Conservation (phyloP, 495 filamentous ascomycete species). For the Tuber borchii region DNA sequence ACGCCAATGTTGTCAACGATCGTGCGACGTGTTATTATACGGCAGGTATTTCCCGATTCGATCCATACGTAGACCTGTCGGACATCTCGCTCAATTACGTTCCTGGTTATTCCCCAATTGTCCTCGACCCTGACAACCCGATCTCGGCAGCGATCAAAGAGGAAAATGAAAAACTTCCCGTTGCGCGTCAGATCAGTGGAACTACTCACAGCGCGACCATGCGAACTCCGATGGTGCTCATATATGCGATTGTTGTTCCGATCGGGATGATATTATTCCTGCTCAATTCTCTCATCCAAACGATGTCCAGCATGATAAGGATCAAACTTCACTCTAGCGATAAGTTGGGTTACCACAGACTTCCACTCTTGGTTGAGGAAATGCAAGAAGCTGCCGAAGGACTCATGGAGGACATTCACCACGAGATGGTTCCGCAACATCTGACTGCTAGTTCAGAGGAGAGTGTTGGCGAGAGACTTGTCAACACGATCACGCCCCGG, state of each 20-base stretch:
- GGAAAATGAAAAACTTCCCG: conserved; percentile 42
- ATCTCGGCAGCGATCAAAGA: conserved; percentile 47
- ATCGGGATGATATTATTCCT: conserved; percentile 64
- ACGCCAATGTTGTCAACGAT: conserved; percentile 83
- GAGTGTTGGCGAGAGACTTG: conserved; percentile 8
- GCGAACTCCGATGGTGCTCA: conserved; percentile 54
- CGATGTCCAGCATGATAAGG: conserved; percentile 60
- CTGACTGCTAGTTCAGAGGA: conserved; percentile 32
- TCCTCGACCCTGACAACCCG: conserved; percentile 65
- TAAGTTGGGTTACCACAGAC: conserved; percentile 57
- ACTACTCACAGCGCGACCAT: conserved; percentile 41
- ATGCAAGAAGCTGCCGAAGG: conserved; percentile 65
- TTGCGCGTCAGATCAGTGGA: conserved; percentile 34
- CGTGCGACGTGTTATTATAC: conserved; percentile 75
- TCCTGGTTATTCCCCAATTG: conserved; percentile 62
- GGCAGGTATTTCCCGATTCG: conserved; percentile 60
- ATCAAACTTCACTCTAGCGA: conserved; percentile 71
- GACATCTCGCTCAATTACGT: conserved; percentile 64
- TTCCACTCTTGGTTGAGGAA: conserved; percentile 68
- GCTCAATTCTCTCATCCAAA: conserved; percentile 68
- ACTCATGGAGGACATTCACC: conserved; percentile 45
- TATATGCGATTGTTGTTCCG: conserved; percentile 60
- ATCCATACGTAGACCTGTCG: conserved; percentile 65
- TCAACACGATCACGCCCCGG: not conserved
- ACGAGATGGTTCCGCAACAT: conserved; percentile 36